phyloP scores from a whole-genome alignment of 2,329 filamentous ascomycete genomes.

The Chaetomiaceae sp. region DNA sequence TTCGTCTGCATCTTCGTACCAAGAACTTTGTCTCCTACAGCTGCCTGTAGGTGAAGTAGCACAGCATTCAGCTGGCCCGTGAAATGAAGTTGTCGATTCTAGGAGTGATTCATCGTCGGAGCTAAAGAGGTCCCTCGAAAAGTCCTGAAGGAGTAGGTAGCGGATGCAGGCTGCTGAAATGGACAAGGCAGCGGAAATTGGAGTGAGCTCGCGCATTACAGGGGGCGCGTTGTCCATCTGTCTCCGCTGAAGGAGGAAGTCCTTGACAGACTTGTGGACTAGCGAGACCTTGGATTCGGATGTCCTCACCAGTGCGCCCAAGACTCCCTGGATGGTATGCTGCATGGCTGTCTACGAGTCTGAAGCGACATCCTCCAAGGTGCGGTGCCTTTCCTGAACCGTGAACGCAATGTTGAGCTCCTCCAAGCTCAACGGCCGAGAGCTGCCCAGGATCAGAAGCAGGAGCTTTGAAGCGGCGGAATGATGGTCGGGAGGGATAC shows the following conservation, averaged over 20 bases:
- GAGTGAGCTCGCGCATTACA: too few species aligned
- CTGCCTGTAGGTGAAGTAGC: too few species aligned
- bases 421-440: slow-evolving; percentile 31
- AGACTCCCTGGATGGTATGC: slow-evolving; percentile 30
- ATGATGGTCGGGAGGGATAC: slow-evolving; percentile 18
- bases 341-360: slow-evolving; percentile 30
- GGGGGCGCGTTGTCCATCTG: too few species aligned
- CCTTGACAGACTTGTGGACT: slow-evolving; percentile 36
- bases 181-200: slow-evolving; percentile 16
- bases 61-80: too few species aligned
- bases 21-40: too few species aligned
- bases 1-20: too few species aligned
- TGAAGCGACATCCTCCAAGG: slow-evolving; percentile 24
- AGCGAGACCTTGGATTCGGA: slow-evolving; percentile 32
- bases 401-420: slow-evolving; percentile 35
- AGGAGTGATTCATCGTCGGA: neutral
- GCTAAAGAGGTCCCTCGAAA: slow-evolving; percentile 31
- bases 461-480: slow-evolving; percentile 29
- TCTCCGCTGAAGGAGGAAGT: slow-evolving; percentile 29
- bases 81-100: too few species aligned
- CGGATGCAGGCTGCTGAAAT: slow-evolving; percentile 25
- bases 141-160: slow-evolving; percentile 34
- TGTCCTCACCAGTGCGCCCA: slow-evolving; percentile 34
- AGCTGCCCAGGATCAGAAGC: slow-evolving; percentile 33
- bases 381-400: slow-evolving; percentile 25